Evolutionary conservation across 306 rosid species (phyloP), one percentile per base, ranked within the genome.

Genomic region (Medicago arabica): DNA sequence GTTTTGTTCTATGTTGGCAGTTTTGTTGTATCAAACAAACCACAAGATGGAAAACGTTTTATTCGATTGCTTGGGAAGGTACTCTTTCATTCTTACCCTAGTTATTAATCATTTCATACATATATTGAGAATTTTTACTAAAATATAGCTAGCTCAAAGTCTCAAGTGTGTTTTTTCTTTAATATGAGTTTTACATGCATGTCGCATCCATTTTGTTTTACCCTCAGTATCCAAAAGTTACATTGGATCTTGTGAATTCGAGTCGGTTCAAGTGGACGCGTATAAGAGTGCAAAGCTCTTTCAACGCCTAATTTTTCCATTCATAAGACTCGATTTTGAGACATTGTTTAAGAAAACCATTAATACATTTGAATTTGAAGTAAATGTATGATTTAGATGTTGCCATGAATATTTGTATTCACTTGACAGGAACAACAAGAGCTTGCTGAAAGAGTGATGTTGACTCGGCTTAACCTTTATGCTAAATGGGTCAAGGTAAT

Each of bases 371-470:
- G 31, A 28, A 28, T 28, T 28, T 28, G 31, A 28, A 43, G 38
- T 15, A 31, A 10, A 81, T 40, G 39, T 1, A 47, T 71, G n/a
- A 64, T 44, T 63, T 80, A 60, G 6, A 18, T 57, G 19, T 25
- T 64, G 57, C 6, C 25, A 41, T 81, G 67, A 34, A 28, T 28
- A 28, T 28, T 28, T 46, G 23, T 75, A 5, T 23, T 28, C 59
- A 19, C 47, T 86, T 80, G 62, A 71, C 80, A 95, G 97, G 99
- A 95, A 87, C 88, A 76, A 23, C 99, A 89, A 36, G 91, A 85
- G 34, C 97, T 95, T 75, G 99, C 99, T 2, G 99, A 95, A 81
- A 87, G 99, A 86, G 97, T 95, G 72, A 95, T 95, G 99, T 78
- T 95, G 72, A 95, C 99, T 39, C 71, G 99, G 75, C 99, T 95